Evolutionary conservation across 2,329 filamentous ascomycete genomes (phyloP), one percentile per base, ranked within the genome.

Genomic region (Aspergillus sp.): DNA sequence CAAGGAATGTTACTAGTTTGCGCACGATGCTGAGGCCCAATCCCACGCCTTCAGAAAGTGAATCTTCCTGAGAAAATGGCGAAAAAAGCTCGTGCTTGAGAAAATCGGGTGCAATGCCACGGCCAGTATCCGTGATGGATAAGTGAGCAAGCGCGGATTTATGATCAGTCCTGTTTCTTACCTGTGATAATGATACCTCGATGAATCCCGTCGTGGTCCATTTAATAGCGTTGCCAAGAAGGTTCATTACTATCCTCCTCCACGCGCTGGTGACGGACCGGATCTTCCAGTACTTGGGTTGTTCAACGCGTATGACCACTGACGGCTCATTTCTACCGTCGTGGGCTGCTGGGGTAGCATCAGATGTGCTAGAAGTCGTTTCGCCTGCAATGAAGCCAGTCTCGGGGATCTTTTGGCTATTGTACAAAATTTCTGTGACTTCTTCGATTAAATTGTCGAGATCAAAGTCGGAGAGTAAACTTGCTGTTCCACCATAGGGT

Each of bases 11-110:
- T 2, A 82, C 73, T 2, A 86, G 76, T 54, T 68, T 52, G 26
- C 74, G 72, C 1, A 85, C 81, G 5, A 86, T 76, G 42, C 75
- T 80, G n/a, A 86, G 64, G 0, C 83, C 83, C 0, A 86, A 67
- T 0, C 83, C 83, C 0, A 79, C 78, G 0, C 83, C 83, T 0
- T 77, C 73, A 0, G 74, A 69, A 0, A 85, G 61, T 0, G 67
- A 57, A 34, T 82, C 73, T 54, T 85, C 83, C 51, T 86, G 82
- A 0, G 73, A 64, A 50, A 86, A 86, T 0, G 82, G 78, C 0
- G 72, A 74, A 55, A 81, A 86, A 0, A 85, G 61, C 5, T 73
- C 72, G n/a, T 78, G 72, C 28, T 72, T 67, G 1, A 85, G 66
- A 52, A 78, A 86, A 2, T 82, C 75, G 1, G 73, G 63, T 0